Percentiles rank a stretch among this genome's conserved stretches.
Evolutionary conservation across 192 early-diverging fungal genomes (phyloP).

Genomic region (Coemansia javaensis): DNA sequence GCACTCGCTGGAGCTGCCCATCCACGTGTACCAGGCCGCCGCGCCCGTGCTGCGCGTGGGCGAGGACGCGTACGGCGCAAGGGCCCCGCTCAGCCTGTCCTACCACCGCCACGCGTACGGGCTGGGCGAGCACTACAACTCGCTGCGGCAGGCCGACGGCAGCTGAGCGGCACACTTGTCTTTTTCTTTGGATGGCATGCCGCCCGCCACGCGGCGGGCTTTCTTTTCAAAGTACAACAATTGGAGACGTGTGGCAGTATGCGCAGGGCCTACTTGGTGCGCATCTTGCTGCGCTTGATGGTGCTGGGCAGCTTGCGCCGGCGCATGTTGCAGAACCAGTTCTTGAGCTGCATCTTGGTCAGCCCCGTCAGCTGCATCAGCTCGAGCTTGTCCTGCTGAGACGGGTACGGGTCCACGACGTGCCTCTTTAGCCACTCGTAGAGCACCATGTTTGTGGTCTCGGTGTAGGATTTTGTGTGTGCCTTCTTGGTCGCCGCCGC

Average conservation of each 20-base stretch:
- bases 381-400: constrained; percentile 16
- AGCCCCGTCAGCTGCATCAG: constrained; percentile 33
- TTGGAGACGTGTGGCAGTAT: not conserved
- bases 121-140: constrained; percentile 97
- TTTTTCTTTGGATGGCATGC: not conserved
- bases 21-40: constrained; percentile 83
- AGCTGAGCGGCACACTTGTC: not conserved
- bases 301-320: constrained; percentile 23
- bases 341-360: constrained; percentile 46
- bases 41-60: constrained; percentile 74
- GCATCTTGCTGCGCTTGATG: constrained; percentile 5
- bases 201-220: not conserved
- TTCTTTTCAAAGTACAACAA: not conserved
- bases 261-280: not conserved
- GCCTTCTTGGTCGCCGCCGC: not conserved
- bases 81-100: constrained; percentile 65
- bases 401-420: constrained; percentile 24
- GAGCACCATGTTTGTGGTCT: constrained; percentile 14
- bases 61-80: constrained; percentile 60
- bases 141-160: constrained; percentile 47
- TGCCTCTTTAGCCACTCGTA: constrained; percentile 18
- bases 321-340: constrained; percentile 48
- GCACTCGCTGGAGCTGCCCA: constrained; percentile 62
- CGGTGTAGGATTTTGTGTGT: constrained; percentile 14
- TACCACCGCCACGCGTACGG: constrained; percentile 90